Base-by-base conservation (phyloP, 306 rosid genomes). In the Betula pendula region DNA sequence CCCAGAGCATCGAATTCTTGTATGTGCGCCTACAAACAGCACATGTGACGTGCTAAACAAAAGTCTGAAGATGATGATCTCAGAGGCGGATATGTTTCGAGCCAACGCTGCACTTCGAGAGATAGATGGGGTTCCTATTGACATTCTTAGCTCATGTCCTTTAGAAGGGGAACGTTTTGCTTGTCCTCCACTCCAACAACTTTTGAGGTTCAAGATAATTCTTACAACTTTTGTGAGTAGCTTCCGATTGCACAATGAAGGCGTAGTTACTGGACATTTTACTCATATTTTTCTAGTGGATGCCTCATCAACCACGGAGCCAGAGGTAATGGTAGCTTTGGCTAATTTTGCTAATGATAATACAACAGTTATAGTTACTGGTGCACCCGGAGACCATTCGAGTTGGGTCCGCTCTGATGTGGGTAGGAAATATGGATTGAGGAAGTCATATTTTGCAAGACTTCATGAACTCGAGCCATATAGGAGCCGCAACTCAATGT, bases 241-340 rank as follows among this genome's bases (percentile, higher is more conserved):
- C 47, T 84, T 76, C 24, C 63, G 63, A 24, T 12, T 56, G 24
- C 0, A 42, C 27, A 67, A 35, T 35, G 48, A n/a, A 15, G 49
- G 71, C 27, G 10, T 67, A 67, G 13, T 16, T n/a, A 16, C 71
- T 3, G 25, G 82, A 44, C 86, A 84, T 53, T 81, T 81, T 11
- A 84, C 71, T 33, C 86, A 81, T 47, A 65, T 73, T 42, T 84
- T 81, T 55, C 77, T 76, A 70, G 72, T 84, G 79, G 90, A 87
- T 79, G 80, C 86, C 67, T 79, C 84, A 2, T 56, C 68, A 38
- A 75, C 80, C 25, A 84, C 65, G 15, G 81, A 87, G 70, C 90
- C 83, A 0, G 86, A 81, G 80, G 68, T 76, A 4, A 0, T 81
- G 56, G 77, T 84, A 17, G 48, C 86, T 55, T 40, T 74, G 73